Percentiles rank a stretch among this genome's conserved stretches.
phyloP scores from a whole-genome alignment of 2,329 filamentous ascomycete species.

The Ophiostoma piceae region DNA sequence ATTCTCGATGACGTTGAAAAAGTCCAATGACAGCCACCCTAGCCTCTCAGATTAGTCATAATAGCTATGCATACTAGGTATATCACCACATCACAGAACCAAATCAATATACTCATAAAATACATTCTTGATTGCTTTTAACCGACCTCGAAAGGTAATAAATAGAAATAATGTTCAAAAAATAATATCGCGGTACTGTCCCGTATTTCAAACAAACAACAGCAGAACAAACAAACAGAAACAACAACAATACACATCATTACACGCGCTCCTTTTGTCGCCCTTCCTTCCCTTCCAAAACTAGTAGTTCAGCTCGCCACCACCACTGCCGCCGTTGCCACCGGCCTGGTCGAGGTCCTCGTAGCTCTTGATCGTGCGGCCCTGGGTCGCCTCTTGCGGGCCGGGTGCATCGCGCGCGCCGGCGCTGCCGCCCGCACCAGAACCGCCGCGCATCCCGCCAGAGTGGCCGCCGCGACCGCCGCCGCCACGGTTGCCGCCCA shows the following conservation, averaged over 20 bases:
- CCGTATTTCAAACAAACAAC: neutral
- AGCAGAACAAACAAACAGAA: neutral
- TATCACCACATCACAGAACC: no score
- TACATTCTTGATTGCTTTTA: neutral
- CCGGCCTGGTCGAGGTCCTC: slow-evolving; percentile 90
- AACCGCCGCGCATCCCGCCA: slow-evolving; percentile 32
- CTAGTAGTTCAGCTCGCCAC: slow-evolving; percentile 85
- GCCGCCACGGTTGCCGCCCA: slow-evolving; percentile 40
- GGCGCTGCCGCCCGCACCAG: slow-evolving; percentile 32
- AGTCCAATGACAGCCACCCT: no score
- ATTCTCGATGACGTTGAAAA: no score
- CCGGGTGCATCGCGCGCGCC: slow-evolving; percentile 65
- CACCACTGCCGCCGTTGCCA: slow-evolving; percentile 62
- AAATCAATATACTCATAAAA: neutral
- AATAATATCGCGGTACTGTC: neutral
- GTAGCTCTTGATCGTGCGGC: slow-evolving; percentile 90
- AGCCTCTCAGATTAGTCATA: no score
- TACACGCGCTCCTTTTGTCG: neutral
- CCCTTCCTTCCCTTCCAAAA: neutral
- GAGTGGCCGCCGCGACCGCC: slow-evolving; percentile 40
- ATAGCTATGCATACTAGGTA: no score
- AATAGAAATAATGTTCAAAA: neutral
- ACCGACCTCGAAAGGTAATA: neutral
- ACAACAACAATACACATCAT: neutral
- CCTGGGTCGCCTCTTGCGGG: slow-evolving; percentile 85